Percentiles rank a stretch among this genome's conserved stretches.
phyloP scores from a whole-genome alignment of 768 basidiomycete genomes.

The Gautieria morchelliformis region DNA sequence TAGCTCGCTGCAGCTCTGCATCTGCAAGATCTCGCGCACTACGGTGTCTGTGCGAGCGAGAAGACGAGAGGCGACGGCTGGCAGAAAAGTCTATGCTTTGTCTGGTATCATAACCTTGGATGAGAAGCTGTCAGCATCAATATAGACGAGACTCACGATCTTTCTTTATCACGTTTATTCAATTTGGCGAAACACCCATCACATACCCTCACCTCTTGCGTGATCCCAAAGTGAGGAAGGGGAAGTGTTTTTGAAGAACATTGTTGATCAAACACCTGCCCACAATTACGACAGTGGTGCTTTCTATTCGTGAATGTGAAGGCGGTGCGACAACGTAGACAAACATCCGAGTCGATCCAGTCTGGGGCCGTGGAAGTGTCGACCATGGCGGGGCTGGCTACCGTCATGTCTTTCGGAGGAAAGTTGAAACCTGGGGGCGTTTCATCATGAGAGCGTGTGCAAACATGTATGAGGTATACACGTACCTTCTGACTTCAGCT shows the following conservation, averaged over 20 bases:
- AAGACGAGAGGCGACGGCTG: constrained; percentile 41
- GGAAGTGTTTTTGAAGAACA: constrained; percentile 82
- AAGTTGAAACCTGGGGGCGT: constrained; percentile 59
- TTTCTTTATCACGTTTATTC: constrained; percentile 38
- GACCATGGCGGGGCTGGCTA: constrained; percentile 75
- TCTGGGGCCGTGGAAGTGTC: constrained; percentile 89
- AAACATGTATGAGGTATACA: not conserved
- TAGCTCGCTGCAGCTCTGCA: constrained; percentile 87
- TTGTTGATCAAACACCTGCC: constrained; percentile 89
- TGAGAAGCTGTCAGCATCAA: not conserved
- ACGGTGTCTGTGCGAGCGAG: constrained; percentile 40
- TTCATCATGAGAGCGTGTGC: not conserved
- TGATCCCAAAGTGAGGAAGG: constrained; percentile 88
- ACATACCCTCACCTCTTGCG: constrained; percentile 88
- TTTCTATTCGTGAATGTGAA: constrained; percentile 96
- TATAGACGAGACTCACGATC: constrained; percentile 28
- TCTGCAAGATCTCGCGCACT: constrained; percentile 60
- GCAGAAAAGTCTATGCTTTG: constrained; percentile 23
- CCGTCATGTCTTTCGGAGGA: constrained; percentile 66
- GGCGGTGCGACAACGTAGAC: constrained; percentile 80
- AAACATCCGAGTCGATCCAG: constrained; percentile 95
- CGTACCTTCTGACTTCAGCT: constrained; percentile 65
- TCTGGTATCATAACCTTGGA: not conserved
- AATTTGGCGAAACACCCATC: constrained; percentile 83
- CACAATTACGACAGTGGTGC: constrained; percentile 98